phyloP scores from a whole-genome alignment of 2,329 filamentous ascomycete species.

The Arthrinium phaeospermum region DNA sequence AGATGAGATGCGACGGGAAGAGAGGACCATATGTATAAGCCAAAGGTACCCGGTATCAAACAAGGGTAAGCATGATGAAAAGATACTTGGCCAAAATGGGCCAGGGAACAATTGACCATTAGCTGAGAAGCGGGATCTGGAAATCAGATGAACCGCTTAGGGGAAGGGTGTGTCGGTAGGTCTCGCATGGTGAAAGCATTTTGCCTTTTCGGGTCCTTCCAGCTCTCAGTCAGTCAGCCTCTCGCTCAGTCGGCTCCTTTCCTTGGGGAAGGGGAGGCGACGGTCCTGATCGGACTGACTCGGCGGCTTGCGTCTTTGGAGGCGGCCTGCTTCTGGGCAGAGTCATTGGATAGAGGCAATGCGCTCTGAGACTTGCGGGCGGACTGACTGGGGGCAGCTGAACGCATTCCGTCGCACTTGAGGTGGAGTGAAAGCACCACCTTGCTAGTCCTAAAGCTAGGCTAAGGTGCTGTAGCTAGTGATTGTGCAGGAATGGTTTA shows the following conservation, averaged over 20 bases:
- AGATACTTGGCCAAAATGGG: neutral
- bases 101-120: neutral
- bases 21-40: neutral
- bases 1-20: neutral
- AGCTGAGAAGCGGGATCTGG: neutral
- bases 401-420: neutral
- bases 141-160: slow-evolving; percentile 2
- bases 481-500: neutral
- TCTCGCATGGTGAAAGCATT: neutral
- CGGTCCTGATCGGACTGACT: slow-evolving; percentile 9
- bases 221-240: neutral
- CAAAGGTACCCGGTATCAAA: neutral
- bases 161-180: neutral
- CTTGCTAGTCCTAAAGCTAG: neutral
- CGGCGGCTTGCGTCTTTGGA: neutral
- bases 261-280: neutral
- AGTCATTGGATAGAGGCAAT: neutral
- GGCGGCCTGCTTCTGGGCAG: neutral
- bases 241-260: neutral
- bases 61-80: neutral
- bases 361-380: slow-evolving; percentile 7
- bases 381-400: slow-evolving; percentile 10
- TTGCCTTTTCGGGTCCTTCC: neutral
- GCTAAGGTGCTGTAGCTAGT: slow-evolving; percentile 1
- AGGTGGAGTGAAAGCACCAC: neutral